Evolutionary conservation across 306 rosid genomes (phyloP).

Genomic region (Trifolium subterraneum): DNA sequence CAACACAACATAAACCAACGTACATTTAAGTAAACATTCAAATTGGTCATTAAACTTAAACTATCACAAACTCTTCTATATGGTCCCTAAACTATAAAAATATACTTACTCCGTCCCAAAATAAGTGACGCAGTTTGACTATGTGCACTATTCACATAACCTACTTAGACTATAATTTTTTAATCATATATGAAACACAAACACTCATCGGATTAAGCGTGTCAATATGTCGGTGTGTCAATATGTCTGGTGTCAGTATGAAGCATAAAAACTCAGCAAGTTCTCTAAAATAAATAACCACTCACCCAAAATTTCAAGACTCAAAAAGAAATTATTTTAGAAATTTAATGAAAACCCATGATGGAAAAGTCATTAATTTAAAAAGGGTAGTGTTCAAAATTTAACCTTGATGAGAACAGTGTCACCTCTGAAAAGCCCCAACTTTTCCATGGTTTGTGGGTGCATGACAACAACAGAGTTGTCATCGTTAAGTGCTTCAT

Average conservation of each 20-base stretch:
- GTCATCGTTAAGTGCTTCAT: conserved; percentile 61
- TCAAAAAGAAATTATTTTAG: not conserved
- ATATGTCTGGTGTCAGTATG: too few relatives aligned
- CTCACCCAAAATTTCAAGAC: not conserved
- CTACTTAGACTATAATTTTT: too few relatives aligned
- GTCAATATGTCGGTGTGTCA: too few relatives aligned
- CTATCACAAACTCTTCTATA: not conserved
- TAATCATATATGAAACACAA: too few relatives aligned
- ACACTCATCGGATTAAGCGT: too few relatives aligned
- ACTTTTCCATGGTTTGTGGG: conserved; percentile 58
- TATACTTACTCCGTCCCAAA: too few relatives aligned
- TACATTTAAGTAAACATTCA: not conserved
- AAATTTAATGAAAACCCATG: conserved; percentile 11
- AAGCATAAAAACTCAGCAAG: too few relatives aligned
- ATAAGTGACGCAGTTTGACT: too few relatives aligned
- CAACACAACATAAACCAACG: conserved; percentile 29
- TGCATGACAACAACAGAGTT: conserved; percentile 62
- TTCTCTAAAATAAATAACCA: not conserved
- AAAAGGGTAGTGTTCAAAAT: not conserved
- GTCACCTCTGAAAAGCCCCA: conserved; percentile 61
- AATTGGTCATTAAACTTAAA: not conserved
- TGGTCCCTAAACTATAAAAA: too few relatives aligned
- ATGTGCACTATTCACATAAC: too few relatives aligned
- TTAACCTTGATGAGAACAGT: conserved; percentile 60
- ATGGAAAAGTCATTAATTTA: not conserved